These are phyloP conservation scores for Auriscalpium vulgare DNA, from an alignment of 768 basidiomycete species.

Conservation along the genomic window DNA sequence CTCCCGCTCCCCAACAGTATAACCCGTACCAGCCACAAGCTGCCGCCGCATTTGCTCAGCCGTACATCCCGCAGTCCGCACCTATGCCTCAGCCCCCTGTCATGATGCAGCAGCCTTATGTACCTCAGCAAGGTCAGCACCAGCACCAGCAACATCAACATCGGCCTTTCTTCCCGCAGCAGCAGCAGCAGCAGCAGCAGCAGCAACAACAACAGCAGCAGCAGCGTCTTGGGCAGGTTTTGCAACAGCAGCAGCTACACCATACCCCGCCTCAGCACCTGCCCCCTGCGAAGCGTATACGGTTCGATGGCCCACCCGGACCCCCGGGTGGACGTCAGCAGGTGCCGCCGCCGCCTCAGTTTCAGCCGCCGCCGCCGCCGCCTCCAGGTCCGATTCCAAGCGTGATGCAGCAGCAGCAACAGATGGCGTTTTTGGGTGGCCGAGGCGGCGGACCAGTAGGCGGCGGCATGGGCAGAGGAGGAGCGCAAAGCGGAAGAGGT, in stretches of 20 bases:
- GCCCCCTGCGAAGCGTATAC: constrained; percentile 88
- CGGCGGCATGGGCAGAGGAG: constrained; percentile 31
- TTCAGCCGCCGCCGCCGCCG: constrained; percentile 50
- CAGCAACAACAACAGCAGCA: constrained; percentile 30
- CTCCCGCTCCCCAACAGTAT: constrained; percentile 56
- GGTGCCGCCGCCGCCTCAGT: constrained; percentile 56
- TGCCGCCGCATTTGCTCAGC: constrained; percentile 52
- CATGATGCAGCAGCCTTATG: constrained; percentile 29
- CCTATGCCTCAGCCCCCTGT: constrained; percentile 42
- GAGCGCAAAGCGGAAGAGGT: constrained; percentile 35
- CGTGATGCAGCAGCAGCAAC: constrained; percentile 28
- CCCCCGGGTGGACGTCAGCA: constrained; percentile 42
- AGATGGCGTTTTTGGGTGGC: constrained; percentile 17
- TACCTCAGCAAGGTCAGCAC: constrained; percentile 23
- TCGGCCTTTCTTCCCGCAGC: constrained; percentile 30
- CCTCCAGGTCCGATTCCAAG: constrained; percentile 27
- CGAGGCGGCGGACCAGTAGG: constrained; percentile 34
- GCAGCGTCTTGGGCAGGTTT: constrained; percentile 38
- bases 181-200: constrained; percentile 29
- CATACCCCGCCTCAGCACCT: constrained; percentile 70
- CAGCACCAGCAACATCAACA: constrained; percentile 37
- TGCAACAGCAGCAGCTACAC: constrained; percentile 33
- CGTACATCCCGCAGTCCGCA: constrained; percentile 57
- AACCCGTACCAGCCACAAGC: constrained; percentile 66
- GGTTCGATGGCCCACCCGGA: constrained; percentile 50